Base-by-base conservation (phyloP, 768 basidiomycete species). In the Mycena filopes region DNA sequence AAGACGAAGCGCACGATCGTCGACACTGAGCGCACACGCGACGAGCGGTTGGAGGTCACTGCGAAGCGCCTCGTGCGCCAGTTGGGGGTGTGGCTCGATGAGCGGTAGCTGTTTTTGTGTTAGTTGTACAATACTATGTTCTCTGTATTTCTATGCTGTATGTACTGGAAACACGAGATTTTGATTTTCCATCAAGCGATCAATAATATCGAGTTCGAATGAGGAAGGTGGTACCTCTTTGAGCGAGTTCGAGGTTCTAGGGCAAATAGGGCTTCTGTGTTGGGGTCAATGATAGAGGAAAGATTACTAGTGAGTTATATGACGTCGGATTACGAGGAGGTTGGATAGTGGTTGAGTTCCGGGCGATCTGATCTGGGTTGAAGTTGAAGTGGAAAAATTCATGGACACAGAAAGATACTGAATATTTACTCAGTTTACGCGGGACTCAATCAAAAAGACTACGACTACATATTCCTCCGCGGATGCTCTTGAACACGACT, bases 21-120 rank as follows among this genome's bases (percentile, higher is more conserved):
- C 7, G 86, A 89, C 63, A 83, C 86, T 5, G 71, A 78, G 11
- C 70, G 89, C 54, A 75, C 76, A 13, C 80, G 81, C 61, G 83
- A 87, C 40, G 89, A 91, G 73, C 79, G 76, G 66, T 73, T 92
- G 41, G 90, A 92, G 74, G 71, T 75, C 4, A 74, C 84, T 1
- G 90, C 89, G 31, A 83, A 80, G 71, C 79, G 76, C 68, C 75
- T 92, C 29, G 84, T 86, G 1, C 75, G 67, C 55, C 82, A 84
- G 69, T 74, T 92, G 41, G 78, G 72, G 67, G 73, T 67, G 10
- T 84, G 83, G 82, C 66, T 87, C 72, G 60, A 66, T 46, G 55
- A 48, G 38, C 36, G 21, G 9, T 65, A 55, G 29, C 18, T 49
- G 6, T 4, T 5, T 13, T 36, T 20, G 21, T 56, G n/a, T n/a